Conservation (phyloP, 345 rosid species). For the Reutealis trisperma region DNA sequence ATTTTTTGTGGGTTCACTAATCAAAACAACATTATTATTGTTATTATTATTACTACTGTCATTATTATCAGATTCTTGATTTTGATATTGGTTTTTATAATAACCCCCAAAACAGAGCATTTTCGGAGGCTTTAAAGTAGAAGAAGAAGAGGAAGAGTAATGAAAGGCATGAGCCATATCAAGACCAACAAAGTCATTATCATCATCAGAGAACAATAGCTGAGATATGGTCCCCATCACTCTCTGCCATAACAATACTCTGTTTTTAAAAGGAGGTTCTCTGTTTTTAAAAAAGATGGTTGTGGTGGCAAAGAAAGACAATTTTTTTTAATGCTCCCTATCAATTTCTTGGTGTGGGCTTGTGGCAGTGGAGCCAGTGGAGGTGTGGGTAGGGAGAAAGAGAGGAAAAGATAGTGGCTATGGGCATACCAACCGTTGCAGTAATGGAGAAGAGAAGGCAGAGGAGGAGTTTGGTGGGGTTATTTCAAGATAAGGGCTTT, state of each 20-base stretch:
- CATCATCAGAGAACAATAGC: slow-evolving; percentile 48
- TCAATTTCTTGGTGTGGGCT: not conserved
- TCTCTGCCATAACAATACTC: slow-evolving; percentile 44
- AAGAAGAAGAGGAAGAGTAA: slow-evolving; percentile 18
- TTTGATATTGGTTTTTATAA: not conserved
- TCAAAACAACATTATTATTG: slow-evolving; percentile 30
- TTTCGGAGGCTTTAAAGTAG: slow-evolving; percentile 43
- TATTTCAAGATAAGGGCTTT: slow-evolving; percentile 34
- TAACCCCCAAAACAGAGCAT: slow-evolving; percentile 79
- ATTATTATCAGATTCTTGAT: not conserved
- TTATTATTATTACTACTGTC: not conserved
- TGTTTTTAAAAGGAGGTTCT: too few species aligned
- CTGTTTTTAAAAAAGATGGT: too few species aligned
- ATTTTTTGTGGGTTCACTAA: slow-evolving; percentile 21
- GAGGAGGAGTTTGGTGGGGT: not conserved
- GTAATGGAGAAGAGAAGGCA: not conserved
- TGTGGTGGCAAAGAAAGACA: too few species aligned
- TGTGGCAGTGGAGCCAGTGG: not conserved
- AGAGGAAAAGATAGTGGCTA: too few species aligned
- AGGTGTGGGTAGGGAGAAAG: not conserved
- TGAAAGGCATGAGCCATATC: slow-evolving; percentile 16
- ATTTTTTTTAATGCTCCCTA: too few species aligned
- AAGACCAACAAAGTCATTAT: slow-evolving; percentile 29
- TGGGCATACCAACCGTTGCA: slow-evolving; percentile 18
- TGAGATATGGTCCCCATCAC: slow-evolving; percentile 49